These are phyloP conservation scores for Xylaria arbuscula DNA, from an alignment of 2,329 filamentous ascomycete species.

Conservation along the genomic window DNA sequence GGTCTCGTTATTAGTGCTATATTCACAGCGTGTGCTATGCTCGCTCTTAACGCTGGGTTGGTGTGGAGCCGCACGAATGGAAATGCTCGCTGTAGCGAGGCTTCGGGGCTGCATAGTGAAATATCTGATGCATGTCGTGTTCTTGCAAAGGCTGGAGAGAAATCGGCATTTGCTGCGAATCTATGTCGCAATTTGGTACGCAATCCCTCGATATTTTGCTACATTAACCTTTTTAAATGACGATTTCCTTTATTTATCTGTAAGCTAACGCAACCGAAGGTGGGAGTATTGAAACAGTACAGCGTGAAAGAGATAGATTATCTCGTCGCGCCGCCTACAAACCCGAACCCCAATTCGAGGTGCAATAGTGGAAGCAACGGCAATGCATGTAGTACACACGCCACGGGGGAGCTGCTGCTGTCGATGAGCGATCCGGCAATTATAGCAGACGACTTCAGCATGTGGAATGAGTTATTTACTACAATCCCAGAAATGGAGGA, in stretches of 20 bases:
- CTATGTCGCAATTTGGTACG: constrained; percentile 38
- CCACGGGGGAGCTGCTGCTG: neutral
- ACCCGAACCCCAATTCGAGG: neutral
- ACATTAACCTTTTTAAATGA: neutral
- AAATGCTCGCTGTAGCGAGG: neutral
- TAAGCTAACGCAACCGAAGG: constrained; percentile 21
- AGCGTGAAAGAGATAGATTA: constrained; percentile 35
- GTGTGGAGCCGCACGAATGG: constrained; percentile 5
- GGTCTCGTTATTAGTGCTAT: constrained; percentile 43
- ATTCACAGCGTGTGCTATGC: constrained; percentile 43
- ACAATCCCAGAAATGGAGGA: constrained; percentile 35
- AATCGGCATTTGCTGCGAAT: constrained; percentile 40
- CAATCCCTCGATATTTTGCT: neutral
- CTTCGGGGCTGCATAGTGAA: constrained; percentile 29
- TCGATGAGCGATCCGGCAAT: constrained; percentile 22
- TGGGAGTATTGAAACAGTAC: constrained; percentile 38
- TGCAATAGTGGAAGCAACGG: neutral
- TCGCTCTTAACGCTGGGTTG: constrained; percentile 36
- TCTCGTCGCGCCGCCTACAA: constrained; percentile 1
- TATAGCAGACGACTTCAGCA: constrained; percentile 23
- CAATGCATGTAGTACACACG: neutral
- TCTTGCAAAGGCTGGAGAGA: constrained; percentile 37
- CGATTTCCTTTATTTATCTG: neutral
- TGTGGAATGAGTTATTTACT: constrained; percentile 40
- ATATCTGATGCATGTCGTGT: constrained; percentile 39